phyloP scores from a whole-genome alignment of 2,329 filamentous ascomycete genomes.

The Helminthosporium solani region DNA sequence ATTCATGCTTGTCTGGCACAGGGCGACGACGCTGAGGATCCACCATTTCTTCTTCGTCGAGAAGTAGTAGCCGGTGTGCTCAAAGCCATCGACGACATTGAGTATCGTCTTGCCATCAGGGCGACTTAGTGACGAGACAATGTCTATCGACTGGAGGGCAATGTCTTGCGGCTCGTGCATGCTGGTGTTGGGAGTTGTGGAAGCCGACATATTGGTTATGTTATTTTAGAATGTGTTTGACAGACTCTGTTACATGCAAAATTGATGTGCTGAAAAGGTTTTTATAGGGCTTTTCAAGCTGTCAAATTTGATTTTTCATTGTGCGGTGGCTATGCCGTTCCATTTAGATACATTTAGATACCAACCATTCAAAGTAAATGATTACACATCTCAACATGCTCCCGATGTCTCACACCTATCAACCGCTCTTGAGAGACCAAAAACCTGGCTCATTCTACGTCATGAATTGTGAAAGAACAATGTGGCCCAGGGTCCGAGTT shows the following conservation, averaged over 20 bases:
- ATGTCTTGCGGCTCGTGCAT: background rate
- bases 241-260: background rate
- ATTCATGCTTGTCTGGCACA: conserved; percentile 52
- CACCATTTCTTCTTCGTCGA: conserved; percentile 53
- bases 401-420: no score
- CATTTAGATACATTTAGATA: no score
- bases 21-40: conserved; percentile 52
- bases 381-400: no score
- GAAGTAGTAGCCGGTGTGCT: conserved; percentile 46
- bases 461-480: no score
- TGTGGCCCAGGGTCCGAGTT: no score
- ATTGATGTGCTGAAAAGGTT: no score
- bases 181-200: background rate
- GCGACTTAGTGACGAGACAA: background rate
- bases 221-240: background rate
- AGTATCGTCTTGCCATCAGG: conserved; percentile 1
- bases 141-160: background rate
- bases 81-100: conserved; percentile 14
- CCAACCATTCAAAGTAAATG: no score
- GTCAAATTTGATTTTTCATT: no score
- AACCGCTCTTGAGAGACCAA: no score
- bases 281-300: no score
- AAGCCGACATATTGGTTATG: background rate
- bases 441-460: no score
- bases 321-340: no score